These are phyloP conservation scores for Trichoderma sp. DNA, from an alignment of 2,329 filamentous ascomycete genomes.

Conservation along the genomic window DNA sequence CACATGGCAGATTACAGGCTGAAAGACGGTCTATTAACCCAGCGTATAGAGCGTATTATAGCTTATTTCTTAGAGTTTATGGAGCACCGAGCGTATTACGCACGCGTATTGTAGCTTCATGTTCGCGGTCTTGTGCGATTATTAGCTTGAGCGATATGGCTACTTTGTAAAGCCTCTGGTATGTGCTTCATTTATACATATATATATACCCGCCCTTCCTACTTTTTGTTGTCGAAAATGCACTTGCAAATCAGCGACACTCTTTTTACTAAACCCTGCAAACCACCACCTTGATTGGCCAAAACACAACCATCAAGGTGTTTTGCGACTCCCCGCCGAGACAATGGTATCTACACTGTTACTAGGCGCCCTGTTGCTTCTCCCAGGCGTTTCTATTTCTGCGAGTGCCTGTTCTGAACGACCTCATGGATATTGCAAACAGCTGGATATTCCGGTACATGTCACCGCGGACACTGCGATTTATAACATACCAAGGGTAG, in stretches of 20 bases:
- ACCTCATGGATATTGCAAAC: slow-evolving; percentile 13
- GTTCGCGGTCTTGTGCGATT: too few relatives aligned
- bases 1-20: too few relatives aligned
- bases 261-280: background rate
- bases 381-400: background rate
- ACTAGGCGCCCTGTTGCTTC: background rate
- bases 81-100: too few relatives aligned
- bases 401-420: background rate
- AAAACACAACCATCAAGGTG: background rate
- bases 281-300: background rate
- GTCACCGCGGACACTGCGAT: background rate
- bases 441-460: background rate
- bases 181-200: too few relatives aligned
- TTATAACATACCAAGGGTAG: slow-evolving; percentile 4
- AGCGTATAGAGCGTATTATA: too few relatives aligned
- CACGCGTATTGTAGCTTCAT: too few relatives aligned
- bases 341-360: background rate
- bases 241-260: background rate
- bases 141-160: too few relatives aligned
- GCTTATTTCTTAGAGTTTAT: too few relatives aligned
- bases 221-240: too few relatives aligned
- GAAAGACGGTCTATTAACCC: too few relatives aligned
- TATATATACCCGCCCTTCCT: too few relatives aligned
- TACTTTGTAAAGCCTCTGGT: too few relatives aligned
- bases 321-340: background rate